Evolutionary conservation across 1,284 basidiomycete species (phyloP).

Genomic region (Hemileia vastatrix): DNA sequence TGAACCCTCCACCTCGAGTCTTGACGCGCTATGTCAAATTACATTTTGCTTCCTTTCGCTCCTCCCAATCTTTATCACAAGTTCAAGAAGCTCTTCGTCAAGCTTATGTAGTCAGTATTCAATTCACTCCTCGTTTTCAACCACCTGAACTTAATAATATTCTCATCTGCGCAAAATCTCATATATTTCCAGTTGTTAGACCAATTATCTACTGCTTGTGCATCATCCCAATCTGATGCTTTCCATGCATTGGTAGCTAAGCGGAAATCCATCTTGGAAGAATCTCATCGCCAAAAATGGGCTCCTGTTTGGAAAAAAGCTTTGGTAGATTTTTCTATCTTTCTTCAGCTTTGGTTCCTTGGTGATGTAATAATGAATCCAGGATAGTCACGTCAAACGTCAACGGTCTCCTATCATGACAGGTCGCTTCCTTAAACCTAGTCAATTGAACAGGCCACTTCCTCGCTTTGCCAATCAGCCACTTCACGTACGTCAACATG

Average conservation of each 20-base stretch:
- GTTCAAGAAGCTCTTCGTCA: constrained; percentile 7
- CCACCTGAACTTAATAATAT: not conserved
- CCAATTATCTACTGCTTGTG: not conserved
- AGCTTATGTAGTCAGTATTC: not conserved
- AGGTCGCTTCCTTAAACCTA: constrained; percentile 8
- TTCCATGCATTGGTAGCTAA: not conserved
- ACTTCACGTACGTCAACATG: constrained; percentile 1
- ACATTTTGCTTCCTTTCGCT: not conserved
- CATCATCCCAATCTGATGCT: not conserved
- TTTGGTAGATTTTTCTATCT: not conserved
- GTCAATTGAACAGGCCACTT: constrained; percentile 2
- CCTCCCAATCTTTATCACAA: not conserved
- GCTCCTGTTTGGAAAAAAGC: not conserved
- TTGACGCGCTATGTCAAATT: constrained; percentile 5
- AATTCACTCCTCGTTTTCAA: not conserved
- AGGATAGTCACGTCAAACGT: not conserved
- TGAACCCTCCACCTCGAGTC: not conserved
- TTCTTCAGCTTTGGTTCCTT: not conserved
- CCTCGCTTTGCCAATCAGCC: constrained; percentile 19
- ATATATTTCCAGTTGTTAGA: constrained; percentile 3
- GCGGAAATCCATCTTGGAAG: not conserved
- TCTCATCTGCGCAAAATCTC: not conserved
- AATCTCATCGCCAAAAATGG: not conserved
- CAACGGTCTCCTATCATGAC: constrained; percentile 17
- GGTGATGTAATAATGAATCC: not conserved